These are phyloP conservation scores for Helianthus annuus DNA, from an alignment of 129 eudicot species.

Conservation along the genomic window DNA sequence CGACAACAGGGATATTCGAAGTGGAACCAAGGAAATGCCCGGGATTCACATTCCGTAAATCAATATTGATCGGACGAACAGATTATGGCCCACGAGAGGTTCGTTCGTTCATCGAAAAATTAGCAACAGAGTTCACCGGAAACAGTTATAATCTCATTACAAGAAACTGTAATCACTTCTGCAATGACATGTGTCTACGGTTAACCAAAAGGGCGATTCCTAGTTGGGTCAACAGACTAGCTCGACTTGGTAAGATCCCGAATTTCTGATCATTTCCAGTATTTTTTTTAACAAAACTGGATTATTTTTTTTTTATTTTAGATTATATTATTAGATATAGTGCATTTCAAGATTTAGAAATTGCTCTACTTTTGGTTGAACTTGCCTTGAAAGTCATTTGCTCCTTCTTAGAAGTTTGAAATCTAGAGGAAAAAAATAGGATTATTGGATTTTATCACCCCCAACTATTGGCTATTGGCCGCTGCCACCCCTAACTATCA, in stretches of 20 bases:
- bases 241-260: conserved; percentile 75
- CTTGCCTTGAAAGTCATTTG: conserved; percentile 33
- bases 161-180: conserved; percentile 92
- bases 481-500: no score
- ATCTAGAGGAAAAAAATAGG: conserved; percentile 16
- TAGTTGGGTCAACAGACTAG: conserved; percentile 90
- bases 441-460: no score
- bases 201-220: conserved; percentile 79
- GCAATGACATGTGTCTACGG: conserved; percentile 71
- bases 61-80: conserved; percentile 85
- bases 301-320: conserved; percentile 1
- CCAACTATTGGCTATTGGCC: no score
- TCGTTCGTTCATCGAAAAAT: conserved; percentile 61
- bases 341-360: conserved; percentile 16
- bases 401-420: conserved; percentile 16
- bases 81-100: conserved; percentile 81
- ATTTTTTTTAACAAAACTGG: background rate
- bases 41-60: conserved; percentile 83
- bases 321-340: background rate
- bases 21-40: conserved; percentile 92
- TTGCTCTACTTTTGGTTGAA: conserved; percentile 12
- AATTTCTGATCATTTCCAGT: conserved; percentile 5
- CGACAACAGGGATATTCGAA: conserved; percentile 87
- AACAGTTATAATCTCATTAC: conserved; percentile 78
- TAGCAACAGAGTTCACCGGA: conserved; percentile 72